Evolutionary conservation across 1,284 basidiomycete species (phyloP).

Genomic region (Waitea zeae): DNA sequence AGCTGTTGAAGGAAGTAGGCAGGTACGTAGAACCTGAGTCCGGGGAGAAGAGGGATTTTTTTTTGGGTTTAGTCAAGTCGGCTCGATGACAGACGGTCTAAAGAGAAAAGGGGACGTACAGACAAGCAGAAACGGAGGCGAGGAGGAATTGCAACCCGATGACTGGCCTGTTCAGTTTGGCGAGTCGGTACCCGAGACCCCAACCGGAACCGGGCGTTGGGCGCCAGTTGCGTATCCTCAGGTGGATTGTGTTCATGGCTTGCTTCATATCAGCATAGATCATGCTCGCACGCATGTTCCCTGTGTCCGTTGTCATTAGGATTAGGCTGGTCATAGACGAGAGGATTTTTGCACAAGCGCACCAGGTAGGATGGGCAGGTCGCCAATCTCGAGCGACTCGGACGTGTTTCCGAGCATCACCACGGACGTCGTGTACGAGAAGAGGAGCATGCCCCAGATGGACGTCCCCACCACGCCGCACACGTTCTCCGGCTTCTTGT

Average conservation of each 20-base stretch:
- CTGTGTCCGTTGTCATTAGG: no score
- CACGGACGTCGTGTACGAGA: constrained; percentile 73
- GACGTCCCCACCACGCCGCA: constrained; percentile 37
- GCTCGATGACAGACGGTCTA: no score
- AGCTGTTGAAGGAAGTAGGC: constrained; percentile 60
- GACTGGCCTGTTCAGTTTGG: constrained; percentile 29
- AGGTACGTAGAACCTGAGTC: constrained; percentile 74
- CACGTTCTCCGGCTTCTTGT: constrained; percentile 44
- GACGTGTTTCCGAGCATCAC: constrained; percentile 65
- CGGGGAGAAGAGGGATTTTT: no score
- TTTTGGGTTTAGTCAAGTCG: no score
- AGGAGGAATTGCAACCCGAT: constrained; percentile 32
- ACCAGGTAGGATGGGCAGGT: constrained; percentile 68
- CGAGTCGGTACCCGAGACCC: constrained; percentile 38
- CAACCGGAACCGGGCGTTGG: constrained; percentile 37
- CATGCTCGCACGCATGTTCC: constrained; percentile 18
- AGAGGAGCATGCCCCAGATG: constrained; percentile 46
- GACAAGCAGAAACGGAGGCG: constrained; percentile 40
- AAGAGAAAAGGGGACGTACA: no score
- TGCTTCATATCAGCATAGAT: constrained; percentile 33
- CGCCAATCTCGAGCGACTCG: constrained; percentile 66
- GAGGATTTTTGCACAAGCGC: no score
- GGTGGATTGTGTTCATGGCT: constrained; percentile 19
- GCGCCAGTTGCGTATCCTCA: constrained; percentile 27
- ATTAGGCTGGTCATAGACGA: constrained; percentile 43